These are phyloP conservation scores for Solanum sejunctum DNA, from an alignment of 257 asterid genomes.

Conservation along the genomic window DNA sequence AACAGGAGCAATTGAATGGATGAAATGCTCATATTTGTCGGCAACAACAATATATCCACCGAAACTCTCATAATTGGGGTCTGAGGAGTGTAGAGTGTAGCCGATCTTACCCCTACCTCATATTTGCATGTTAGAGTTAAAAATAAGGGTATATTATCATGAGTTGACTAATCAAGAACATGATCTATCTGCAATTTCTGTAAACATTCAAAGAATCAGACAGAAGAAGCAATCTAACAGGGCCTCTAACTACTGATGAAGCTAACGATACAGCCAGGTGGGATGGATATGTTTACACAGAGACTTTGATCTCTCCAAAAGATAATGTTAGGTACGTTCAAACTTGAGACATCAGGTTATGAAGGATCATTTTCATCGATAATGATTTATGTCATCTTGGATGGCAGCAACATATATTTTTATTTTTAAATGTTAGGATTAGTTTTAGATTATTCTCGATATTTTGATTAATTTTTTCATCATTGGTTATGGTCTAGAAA, in stretches of 20 bases:
- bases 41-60: too few relatives aligned
- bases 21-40: constrained; percentile 73
- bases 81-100: too few relatives aligned
- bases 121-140: constrained; percentile 53
- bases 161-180: constrained; percentile 3
- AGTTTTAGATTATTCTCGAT: not conserved
- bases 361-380: too few relatives aligned
- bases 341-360: too few relatives aligned
- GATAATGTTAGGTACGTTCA: not conserved
- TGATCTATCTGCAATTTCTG: not conserved
- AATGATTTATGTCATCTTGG: too few relatives aligned
- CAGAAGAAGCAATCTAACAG: not conserved
- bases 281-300: not conserved
- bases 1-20: constrained; percentile 83
- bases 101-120: too few relatives aligned
- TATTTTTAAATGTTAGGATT: too few relatives aligned
- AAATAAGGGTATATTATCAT: constrained; percentile 48
- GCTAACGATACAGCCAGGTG: not conserved
- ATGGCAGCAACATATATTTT: too few relatives aligned
- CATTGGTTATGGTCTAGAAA: not conserved
- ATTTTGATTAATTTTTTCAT: not conserved
- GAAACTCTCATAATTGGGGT: too few relatives aligned
- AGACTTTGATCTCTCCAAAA: not conserved
- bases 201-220: not conserved
- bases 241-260: not conserved